Conservation (phyloP, 2,329 filamentous ascomycete species). For the Ophiocordyceps unilateralis region DNA sequence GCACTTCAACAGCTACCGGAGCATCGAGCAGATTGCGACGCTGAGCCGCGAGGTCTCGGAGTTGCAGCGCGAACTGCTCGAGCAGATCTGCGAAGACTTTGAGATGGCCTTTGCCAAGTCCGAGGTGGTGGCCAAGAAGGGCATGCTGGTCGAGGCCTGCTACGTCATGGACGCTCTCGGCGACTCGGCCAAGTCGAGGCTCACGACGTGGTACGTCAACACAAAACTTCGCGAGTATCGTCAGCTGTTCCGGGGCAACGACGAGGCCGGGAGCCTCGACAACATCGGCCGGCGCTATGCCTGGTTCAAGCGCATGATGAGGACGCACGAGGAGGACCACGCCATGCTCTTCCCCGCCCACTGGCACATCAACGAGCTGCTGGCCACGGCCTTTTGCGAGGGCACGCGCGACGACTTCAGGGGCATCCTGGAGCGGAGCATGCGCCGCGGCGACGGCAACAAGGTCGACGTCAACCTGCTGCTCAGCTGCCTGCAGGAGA, state of each 20-base stretch:
- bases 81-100: constrained; percentile 98
- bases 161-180: constrained; percentile 89
- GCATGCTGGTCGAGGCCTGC: constrained; percentile 70
- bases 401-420: constrained; percentile 92
- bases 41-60: constrained; percentile 86
- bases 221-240: constrained; percentile 90
- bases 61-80: constrained; percentile 76
- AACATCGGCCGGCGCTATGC: constrained; percentile 91
- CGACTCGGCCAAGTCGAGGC: constrained; percentile 61
- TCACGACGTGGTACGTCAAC: constrained; percentile 96
- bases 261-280: constrained; percentile 89
- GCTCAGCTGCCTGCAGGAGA: constrained; percentile 81
- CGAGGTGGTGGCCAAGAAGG: constrained; percentile 54
- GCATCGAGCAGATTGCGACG: constrained; percentile 93
- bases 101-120: constrained; percentile 85
- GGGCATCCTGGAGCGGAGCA: constrained; percentile 74
- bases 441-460: constrained; percentile 59
- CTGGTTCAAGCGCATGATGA: constrained; percentile 92
- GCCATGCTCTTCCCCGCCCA: constrained; percentile 67
- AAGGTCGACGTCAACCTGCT: constrained; percentile 80
- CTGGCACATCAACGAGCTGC: constrained; percentile 80
- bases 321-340: constrained; percentile 90
- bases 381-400: constrained; percentile 88
- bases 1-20: constrained; percentile 95
- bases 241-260: constrained; percentile 87